Base-by-base conservation (phyloP, 257 asterid species). In the Penstemon davidsonii region DNA sequence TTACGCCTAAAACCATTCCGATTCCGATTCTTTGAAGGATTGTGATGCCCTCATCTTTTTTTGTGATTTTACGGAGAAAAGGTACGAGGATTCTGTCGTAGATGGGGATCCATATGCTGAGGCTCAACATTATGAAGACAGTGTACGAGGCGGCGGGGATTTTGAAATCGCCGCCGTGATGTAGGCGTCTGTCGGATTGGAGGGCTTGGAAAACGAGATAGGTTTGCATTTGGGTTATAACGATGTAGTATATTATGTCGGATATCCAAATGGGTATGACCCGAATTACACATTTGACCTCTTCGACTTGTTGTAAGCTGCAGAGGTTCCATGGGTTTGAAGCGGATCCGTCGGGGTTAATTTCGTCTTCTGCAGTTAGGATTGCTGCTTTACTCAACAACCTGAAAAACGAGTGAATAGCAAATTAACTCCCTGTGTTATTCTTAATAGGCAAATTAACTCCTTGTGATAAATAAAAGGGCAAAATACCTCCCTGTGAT, bases 371-470 rank as follows among this genome's bases (percentile, higher is more conserved):
- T 0, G 49, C 59, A 4, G 75, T 75, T n/a, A 55, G 10, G 3
- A 81, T 46, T 15, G 86, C 86, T n/a, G 86, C 86, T 75, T 75
- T 80, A 38, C 73, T 78, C 4, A 83, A 61, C 18, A 53, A 83
- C 78, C 88, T 83, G 66, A 33, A 60, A 59, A 36, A n/a, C n/a
- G n/a, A n/a, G n/a, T n/a, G n/a, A n/a, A n/a, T n/a, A n/a, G n/a
- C n/a, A n/a, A n/a, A n/a, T n/a, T n/a, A n/a, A n/a, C n/a, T n/a
- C n/a, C n/a, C n/a, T n/a, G n/a, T n/a, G n/a, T n/a, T n/a, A n/a
- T n/a, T n/a, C n/a, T n/a, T n/a, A n/a, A n/a, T n/a, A n/a, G n/a
- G n/a, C n/a, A n/a, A n/a, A n/a, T n/a, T n/a, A n/a, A n/a, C n/a
- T n/a, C n/a, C n/a, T n/a, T n/a, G n/a, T n/a, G n/a, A n/a, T n/a